Base-by-base conservation (phyloP, 768 basidiomycete species). In the Calvatia gigantea region DNA sequence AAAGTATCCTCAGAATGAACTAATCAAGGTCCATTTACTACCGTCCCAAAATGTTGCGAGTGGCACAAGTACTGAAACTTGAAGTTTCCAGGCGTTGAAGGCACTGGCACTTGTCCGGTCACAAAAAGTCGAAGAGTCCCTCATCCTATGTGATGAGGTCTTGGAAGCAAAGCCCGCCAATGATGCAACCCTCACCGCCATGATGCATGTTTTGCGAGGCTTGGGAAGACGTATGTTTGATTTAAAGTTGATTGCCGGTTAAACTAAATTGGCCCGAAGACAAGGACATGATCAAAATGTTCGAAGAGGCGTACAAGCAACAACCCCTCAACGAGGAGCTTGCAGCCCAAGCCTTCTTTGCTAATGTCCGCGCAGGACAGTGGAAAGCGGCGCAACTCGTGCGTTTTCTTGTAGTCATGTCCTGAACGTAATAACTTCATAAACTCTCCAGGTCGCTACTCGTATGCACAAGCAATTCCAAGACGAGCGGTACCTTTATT, bases 371-470 rank as follows among this genome's bases (percentile, higher is more conserved):
- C 57, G 82, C 86, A 29, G 80, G 79, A 14, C 85, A 89, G 60
- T 94, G 92, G 92, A 94, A 92, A 68, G 80, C 85, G 42, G 90
- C 89, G 21, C 92, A 94, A 67, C 86, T 87, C 75, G 90, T 89
- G 62, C 54, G 65, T 55, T 27, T 19, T 50, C 56, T 46, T 35
- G 2, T 27, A 32, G 39, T 15, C 35, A 41, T 27, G 23, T 25
- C 49, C 15, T 44, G 48, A 27, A 35, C 43, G 35, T 25, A 58
- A 21, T 57, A 52, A 54, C 42, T 43, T 54, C 29, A 54, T 58
- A 19, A n/a, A 33, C 58, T 32, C 54, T 39, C 52, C 47, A 93
- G 91, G 77, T 91, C 54, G 84, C 91, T 19, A 86, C 86, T 4
- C 86, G 83, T 64, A 83, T 94, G 83, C 79, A 86, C 74, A 93